Evolutionary conservation across 805 yeast genomes (phyloP), one percentile per base, ranked within the genome.

Genomic region (Saccharomycopsis sp.): DNA sequence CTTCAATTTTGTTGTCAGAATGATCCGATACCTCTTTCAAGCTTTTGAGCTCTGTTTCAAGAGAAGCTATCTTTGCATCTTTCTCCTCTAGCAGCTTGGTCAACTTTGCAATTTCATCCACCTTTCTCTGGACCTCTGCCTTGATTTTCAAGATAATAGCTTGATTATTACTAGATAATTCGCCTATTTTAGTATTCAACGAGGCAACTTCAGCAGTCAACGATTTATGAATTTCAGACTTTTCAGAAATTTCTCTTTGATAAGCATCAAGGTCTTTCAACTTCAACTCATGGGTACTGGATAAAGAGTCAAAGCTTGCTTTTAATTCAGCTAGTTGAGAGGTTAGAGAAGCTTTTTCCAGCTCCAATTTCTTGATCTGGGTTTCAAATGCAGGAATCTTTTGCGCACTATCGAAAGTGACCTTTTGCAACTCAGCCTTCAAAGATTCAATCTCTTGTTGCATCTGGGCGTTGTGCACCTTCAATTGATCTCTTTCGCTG

Each of bases 201-300:
- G 52, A 8, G 0, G 56, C 44, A 0, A 67, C n/a, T 46, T 69
- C 65, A 1, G 51, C 34, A 0, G 51, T n/a, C n/a, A 61, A 56
- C 1, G 62, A 51, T 1, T 23, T 55, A n/a, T 61, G 59, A 1
- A 53, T 14, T 1, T 59, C 34, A 2, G 62, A 15, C 15, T 40
- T 47, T 2, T 70, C 9, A 4, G 59, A 15, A 7, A 58, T 51
- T 29, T 65, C 65, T 15, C 58, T 75, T 78, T 2, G 74, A 70
- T 23, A 77, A 72, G 34, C 76, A 62, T 1, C 63, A 50, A 34
- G 72, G 71, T 37, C 69, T 67, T 2, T 67, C 61, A 15, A 37
- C n/a, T 46, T 48, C 37, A 54, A 61, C 54, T 67, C 66, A 34
- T 9, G 57, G 52, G 8, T 52, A 52, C 41, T 64, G 64, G 41